Base-by-base conservation (phyloP, 805 yeast genomes). In the Blastobotrys peoriensis region DNA sequence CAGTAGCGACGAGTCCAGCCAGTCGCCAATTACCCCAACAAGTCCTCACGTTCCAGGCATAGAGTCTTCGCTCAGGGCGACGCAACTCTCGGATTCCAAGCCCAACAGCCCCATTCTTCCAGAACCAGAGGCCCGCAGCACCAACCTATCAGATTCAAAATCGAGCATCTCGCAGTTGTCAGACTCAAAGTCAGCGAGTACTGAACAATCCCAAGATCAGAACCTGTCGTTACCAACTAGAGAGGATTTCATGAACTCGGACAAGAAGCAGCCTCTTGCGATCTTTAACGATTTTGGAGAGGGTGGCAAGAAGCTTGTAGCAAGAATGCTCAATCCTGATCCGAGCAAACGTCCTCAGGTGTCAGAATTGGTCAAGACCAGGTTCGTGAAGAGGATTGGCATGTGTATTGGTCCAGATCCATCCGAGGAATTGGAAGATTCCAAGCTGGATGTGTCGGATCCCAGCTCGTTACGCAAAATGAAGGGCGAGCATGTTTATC, bases 251-350 rank as follows among this genome's bases (percentile, higher is more conserved):
- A 13, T n/a, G 18, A 28, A 13, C 13, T 8, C 30, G 13, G 34
- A 38, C 17, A 38, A 21, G 17, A 20, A 38, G 34, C 50, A 47
- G 19, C 55, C 55, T 4, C 21, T 52, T 25, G 47, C 47, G 18
- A 45, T 45, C 36, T 48, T 52, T 18, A 43, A 48, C 35, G 57
- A 53, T 5, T 49, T 52, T 43, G 57, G 57, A 18, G 47, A 49
- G 4, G 44, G 52, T 5, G 52, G 49, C 28, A 54, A 53, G 36
- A 38, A 44, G 33, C 40, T 50, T 18, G 23, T 54, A 22, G 53
- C 54, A 2, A 41, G 44, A 3, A 54, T 54, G 56, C 48, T 54
- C 16, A 40, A 36, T 20, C 54, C 50, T 8, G 57, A 53, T 27
- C 50, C 52, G 3, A 15, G 40, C 1, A 36, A 43, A 13, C 42